A percentile compares a stretch with the other conserved stretches of the same genome.
phyloP scores from a whole-genome alignment of 371 early-diverging fungal species.

The Actinomucor elegans region DNA sequence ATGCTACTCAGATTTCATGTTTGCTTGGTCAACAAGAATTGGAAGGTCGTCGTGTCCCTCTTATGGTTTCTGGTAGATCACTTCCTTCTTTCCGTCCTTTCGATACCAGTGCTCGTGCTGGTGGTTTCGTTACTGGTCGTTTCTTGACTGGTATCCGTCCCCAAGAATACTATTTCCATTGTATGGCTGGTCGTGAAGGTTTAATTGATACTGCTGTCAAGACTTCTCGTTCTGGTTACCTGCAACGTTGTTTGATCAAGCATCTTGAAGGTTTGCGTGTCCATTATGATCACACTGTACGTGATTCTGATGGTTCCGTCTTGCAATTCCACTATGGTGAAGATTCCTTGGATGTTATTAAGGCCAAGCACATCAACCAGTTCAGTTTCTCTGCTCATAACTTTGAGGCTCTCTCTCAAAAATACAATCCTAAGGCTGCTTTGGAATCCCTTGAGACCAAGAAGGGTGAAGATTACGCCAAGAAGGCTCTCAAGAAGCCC shows the following conservation, averaged over 20 bases:
- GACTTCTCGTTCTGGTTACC: constrained; percentile 99
- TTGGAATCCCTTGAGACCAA: constrained; percentile 74
- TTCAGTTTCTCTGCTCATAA: constrained; percentile 95
- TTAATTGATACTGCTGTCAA: constrained; percentile 99
- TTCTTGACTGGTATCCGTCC: constrained; percentile 99
- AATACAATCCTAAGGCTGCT: constrained; percentile 79
- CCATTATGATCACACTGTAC: constrained; percentile 97
- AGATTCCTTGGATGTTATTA: constrained; percentile 98
- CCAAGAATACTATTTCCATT: constrained; percentile 90
- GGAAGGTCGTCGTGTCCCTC: constrained; percentile 98
- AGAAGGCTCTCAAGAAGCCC: constrained; percentile 79
- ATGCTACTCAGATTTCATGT: constrained; percentile 98
- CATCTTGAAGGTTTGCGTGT: constrained; percentile 97
- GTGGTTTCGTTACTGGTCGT: constrained; percentile 98
- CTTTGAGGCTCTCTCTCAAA: constrained; percentile 76
- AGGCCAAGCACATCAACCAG: constrained; percentile 87
- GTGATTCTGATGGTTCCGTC: constrained; percentile 93
- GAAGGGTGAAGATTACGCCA: constrained; percentile 75
- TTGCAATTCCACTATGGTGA: constrained; percentile 99
- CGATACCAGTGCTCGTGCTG: constrained; percentile 90
- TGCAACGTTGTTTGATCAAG: constrained; percentile 99
- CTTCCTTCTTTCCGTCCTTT: constrained; percentile 94
- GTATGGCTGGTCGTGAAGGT: constrained; percentile 99
- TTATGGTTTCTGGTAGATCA: constrained; percentile 97
- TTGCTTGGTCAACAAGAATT: constrained; percentile 99